phyloP scores from a whole-genome alignment of 108 stramenopile genomes.

The Epithemia pelagica region DNA sequence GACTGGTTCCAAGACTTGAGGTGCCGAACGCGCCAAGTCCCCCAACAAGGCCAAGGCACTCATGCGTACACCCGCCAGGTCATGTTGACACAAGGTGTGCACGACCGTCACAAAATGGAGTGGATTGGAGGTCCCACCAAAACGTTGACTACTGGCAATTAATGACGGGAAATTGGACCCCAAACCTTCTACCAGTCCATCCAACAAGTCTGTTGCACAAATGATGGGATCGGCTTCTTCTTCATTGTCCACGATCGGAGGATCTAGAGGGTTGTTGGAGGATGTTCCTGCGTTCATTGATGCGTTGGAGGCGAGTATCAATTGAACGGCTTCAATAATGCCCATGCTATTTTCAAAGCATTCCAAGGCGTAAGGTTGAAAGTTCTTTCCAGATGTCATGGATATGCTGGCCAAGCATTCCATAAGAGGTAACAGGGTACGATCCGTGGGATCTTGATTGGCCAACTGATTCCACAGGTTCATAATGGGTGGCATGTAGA shows the following conservation, averaged over 20 bases:
- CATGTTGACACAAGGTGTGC: slow-evolving; percentile 44
- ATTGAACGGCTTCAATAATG: slow-evolving; percentile 64
- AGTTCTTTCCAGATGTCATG: slow-evolving; percentile 67
- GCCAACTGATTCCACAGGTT: slow-evolving; percentile 50
- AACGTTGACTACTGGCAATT: slow-evolving; percentile 63
- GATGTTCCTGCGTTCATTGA: not conserved
- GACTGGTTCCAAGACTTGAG: slow-evolving; percentile 62
- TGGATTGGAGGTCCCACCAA: slow-evolving; percentile 12
- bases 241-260: slow-evolving; percentile 24
- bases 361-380: slow-evolving; percentile 79
- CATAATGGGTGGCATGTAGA: slow-evolving; percentile 73
- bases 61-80: slow-evolving; percentile 75
- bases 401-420: slow-evolving; percentile 80
- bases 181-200: slow-evolving; percentile 84
- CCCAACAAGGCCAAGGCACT: slow-evolving; percentile 86
- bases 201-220: slow-evolving; percentile 84
- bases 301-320: slow-evolving; percentile 44
- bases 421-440: slow-evolving; percentile 76
- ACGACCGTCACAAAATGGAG: slow-evolving; percentile 61
- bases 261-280: slow-evolving; percentile 10
- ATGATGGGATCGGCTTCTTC: slow-evolving; percentile 87
- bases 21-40: slow-evolving; percentile 80
- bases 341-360: slow-evolving; percentile 73
- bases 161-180: slow-evolving; percentile 70
- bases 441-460: slow-evolving; percentile 66